Conservation (phyloP, 73 alveolate genomes). For the Uronychia setigera region DNA sequence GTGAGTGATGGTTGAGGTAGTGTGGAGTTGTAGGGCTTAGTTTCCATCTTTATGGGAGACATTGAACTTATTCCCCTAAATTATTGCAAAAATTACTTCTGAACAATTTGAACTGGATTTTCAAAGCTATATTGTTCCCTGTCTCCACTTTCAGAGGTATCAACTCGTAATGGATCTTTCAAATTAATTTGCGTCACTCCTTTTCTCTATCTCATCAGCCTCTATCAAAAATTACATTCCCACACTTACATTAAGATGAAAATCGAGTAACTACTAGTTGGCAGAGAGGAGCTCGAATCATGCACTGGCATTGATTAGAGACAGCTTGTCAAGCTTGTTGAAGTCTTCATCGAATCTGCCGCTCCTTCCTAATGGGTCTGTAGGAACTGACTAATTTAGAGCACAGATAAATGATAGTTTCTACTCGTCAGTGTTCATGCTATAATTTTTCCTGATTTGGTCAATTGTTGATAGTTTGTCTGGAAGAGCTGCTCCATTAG, state of each 20-base stretch:
- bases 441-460: background rate
- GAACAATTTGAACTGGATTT: background rate
- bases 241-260: slow-evolving; percentile 18
- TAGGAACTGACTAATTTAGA: background rate
- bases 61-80: background rate
- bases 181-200: background rate
- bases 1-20: too few species aligned
- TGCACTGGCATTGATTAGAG: slow-evolving; percentile 35
- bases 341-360: slow-evolving; percentile 28
- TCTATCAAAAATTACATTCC: background rate
- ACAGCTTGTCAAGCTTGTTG: slow-evolving; percentile 13
- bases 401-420: background rate
- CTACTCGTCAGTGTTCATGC: background rate
- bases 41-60: background rate
- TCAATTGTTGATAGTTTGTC: too few species aligned
- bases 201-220: background rate
- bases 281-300: slow-evolving; percentile 41
- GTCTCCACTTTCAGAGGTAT: background rate
- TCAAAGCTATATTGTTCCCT: background rate
- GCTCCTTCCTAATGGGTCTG: background rate
- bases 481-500: too few species aligned
- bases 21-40: background rate
- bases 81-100: background rate
- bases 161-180: background rate
- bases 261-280: slow-evolving; percentile 30